phyloP scores from a whole-genome alignment of 116 monocot species.

The Thalassia testudinum region DNA sequence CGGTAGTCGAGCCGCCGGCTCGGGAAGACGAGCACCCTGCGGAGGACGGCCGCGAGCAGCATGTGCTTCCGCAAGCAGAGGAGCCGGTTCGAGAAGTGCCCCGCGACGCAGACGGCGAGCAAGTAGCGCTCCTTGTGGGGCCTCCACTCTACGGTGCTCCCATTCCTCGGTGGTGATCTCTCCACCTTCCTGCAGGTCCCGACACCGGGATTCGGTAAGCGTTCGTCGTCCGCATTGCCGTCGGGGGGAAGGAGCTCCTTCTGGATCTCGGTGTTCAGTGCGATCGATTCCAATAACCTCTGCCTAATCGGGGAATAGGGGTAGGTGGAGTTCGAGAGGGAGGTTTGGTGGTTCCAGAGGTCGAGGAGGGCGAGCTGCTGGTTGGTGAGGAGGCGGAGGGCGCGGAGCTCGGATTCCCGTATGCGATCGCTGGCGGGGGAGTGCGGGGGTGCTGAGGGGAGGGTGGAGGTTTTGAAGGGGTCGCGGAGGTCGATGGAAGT shows the following conservation, averaged over 20 bases:
- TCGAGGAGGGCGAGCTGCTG: constrained; percentile 39
- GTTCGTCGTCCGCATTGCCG: constrained; percentile 14
- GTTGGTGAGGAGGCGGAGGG: constrained; percentile 46
- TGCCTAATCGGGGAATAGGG: background rate
- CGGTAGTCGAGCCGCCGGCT: constrained; percentile 74
- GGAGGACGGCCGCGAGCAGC: constrained; percentile 84
- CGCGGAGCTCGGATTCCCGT: constrained; percentile 54
- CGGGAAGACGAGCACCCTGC: constrained; percentile 54
- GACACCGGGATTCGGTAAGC: constrained; percentile 8
- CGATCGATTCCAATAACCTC: constrained; percentile 48
- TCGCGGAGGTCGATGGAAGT: too few species aligned
- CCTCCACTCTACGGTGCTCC: constrained; percentile 76
- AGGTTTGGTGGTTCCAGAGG: constrained; percentile 44
- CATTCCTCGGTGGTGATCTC: constrained; percentile 7
- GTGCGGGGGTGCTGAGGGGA: background rate
- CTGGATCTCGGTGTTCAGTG: constrained; percentile 58
- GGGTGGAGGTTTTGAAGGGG: background rate
- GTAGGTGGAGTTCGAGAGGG: background rate
- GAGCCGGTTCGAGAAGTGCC: constrained; percentile 94
- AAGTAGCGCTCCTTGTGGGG: constrained; percentile 64
- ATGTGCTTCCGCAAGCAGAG: constrained; percentile 97
- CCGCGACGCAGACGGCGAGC: constrained; percentile 73
- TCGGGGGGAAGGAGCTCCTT: constrained; percentile 38
- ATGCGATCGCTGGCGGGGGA: constrained; percentile 6
- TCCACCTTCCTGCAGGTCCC: constrained; percentile 44